These are phyloP conservation scores for Kwoniella newhampshirensis DNA, from an alignment of 768 basidiomycete genomes.

Conservation along the genomic window DNA sequence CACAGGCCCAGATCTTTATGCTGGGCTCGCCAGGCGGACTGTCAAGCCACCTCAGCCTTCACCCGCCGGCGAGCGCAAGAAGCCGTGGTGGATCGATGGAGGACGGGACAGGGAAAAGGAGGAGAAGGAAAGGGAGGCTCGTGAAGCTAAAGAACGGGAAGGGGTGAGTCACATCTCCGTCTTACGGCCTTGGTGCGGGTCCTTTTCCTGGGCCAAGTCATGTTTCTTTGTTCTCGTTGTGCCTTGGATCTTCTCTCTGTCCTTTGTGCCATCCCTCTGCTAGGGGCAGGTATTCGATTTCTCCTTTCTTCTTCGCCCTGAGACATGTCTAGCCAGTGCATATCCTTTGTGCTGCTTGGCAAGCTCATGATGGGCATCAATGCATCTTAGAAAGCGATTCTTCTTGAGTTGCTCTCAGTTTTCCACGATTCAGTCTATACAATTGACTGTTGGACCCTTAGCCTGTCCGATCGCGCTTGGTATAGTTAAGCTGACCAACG, in stretches of 20 bases:
- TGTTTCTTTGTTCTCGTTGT: slow-evolving; percentile 1
- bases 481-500: slow-evolving; percentile 11
- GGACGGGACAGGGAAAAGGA: slow-evolving; percentile 23
- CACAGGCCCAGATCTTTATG: slow-evolving; percentile 9
- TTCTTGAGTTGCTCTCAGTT: too few relatives aligned
- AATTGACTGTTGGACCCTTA: too few relatives aligned
- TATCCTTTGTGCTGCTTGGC: slow-evolving; percentile 15
- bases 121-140: slow-evolving; percentile 22
- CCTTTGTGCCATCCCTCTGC: slow-evolving; percentile 8
- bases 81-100: slow-evolving; percentile 38
- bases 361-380: too few relatives aligned
- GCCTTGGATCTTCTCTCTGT: neutral
- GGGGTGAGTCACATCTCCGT: slow-evolving; percentile 32
- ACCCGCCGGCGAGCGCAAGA: slow-evolving; percentile 20
- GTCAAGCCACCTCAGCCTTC: slow-evolving; percentile 9
- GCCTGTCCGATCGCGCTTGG: too few relatives aligned
- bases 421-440: too few relatives aligned
- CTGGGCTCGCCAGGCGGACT: slow-evolving; percentile 1
- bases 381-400: too few relatives aligned
- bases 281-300: neutral
- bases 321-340: neutral
- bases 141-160: slow-evolving; percentile 34
- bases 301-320: slow-evolving; percentile 11
- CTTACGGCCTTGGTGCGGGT: neutral
- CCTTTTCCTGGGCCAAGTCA: slow-evolving; percentile 10